Evolutionary conservation across 2,329 filamentous ascomycete species (phyloP).

Genomic region (Eurotiales sp.): DNA sequence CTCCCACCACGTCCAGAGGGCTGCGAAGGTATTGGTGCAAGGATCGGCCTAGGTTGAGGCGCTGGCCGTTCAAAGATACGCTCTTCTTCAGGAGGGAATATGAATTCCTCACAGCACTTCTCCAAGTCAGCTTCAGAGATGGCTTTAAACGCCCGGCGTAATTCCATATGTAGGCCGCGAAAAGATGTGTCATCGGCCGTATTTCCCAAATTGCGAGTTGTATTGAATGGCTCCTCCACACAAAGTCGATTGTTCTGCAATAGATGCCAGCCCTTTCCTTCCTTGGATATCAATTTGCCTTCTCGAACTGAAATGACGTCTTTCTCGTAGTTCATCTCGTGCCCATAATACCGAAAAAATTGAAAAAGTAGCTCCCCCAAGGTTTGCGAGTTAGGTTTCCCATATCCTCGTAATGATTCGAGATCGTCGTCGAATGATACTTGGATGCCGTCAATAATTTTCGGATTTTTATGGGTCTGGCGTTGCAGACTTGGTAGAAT

Average conservation of each 20-base stretch:
- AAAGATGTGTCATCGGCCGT: slow-evolving; percentile 95
- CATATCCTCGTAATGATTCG: slow-evolving; percentile 68
- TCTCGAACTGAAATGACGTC: slow-evolving; percentile 79
- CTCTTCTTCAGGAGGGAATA: slow-evolving; percentile 79
- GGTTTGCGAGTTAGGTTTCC: slow-evolving; percentile 74
- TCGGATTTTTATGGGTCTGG: slow-evolving; percentile 58
- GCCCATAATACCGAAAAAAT: slow-evolving; percentile 92
- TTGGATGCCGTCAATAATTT: slow-evolving; percentile 60
- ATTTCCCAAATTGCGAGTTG: slow-evolving; percentile 82
- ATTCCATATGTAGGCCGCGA: slow-evolving; percentile 81
- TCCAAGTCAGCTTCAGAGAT: slow-evolving; percentile 74
- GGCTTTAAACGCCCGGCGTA: slow-evolving; percentile 81
- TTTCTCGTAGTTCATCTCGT: slow-evolving; percentile 87
- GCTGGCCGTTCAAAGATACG: slow-evolving; percentile 54
- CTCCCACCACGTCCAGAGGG: slow-evolving; percentile 48
- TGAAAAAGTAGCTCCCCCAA: slow-evolving; percentile 85
- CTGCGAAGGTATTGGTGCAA: slow-evolving; percentile 40
- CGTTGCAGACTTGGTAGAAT: slow-evolving; percentile 84
- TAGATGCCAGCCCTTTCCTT: slow-evolving; percentile 84
- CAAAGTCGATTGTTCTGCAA: slow-evolving; percentile 79
- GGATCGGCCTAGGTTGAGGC: slow-evolving; percentile 53
- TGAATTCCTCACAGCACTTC: slow-evolving; percentile 81
- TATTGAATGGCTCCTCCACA: slow-evolving; percentile 96
- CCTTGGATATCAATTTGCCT: slow-evolving; percentile 73
- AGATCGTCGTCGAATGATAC: slow-evolving; percentile 86